Conservation (phyloP, 2,329 filamentous ascomycete genomes). For the Monosporascus ibericus region DNA sequence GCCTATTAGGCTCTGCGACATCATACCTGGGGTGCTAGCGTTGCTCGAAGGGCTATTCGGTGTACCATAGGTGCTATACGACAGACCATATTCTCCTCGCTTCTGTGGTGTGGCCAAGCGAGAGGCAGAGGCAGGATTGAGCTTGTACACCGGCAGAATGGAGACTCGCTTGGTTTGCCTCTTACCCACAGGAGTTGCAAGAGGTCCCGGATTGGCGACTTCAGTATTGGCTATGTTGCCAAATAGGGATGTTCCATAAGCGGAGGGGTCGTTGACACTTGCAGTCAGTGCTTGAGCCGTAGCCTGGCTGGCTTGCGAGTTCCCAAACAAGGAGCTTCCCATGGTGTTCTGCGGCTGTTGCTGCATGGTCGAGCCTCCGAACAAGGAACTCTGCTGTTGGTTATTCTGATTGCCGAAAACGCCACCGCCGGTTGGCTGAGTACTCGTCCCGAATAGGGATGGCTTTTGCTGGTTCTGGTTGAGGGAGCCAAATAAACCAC, state of each 20-base stretch:
- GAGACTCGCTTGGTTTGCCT: slow-evolving; percentile 70
- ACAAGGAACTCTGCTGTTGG: slow-evolving; percentile 39
- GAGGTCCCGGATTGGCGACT: slow-evolving; percentile 70
- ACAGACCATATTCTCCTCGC: slow-evolving; percentile 83
- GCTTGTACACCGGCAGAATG: slow-evolving; percentile 79
- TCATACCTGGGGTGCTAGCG: slow-evolving; percentile 61
- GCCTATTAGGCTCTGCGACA: slow-evolving; percentile 59
- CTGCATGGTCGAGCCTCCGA: slow-evolving; percentile 39
- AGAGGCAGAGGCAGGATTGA: slow-evolving; percentile 73
- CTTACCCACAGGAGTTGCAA: slow-evolving; percentile 81
- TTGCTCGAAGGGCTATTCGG: slow-evolving; percentile 64
- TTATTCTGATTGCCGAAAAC: slow-evolving; percentile 48
- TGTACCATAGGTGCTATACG: slow-evolving; percentile 85
- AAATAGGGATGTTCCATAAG: slow-evolving; percentile 87
- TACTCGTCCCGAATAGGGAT: slow-evolving; percentile 44
- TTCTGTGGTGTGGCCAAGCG: slow-evolving; percentile 80
- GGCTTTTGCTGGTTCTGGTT: slow-evolving; percentile 50
- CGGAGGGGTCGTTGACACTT: slow-evolving; percentile 75
- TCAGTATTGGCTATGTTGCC: slow-evolving; percentile 60
- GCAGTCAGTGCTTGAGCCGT: slow-evolving; percentile 66
- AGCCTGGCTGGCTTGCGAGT: slow-evolving; percentile 38
- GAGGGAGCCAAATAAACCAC: slow-evolving; percentile 43
- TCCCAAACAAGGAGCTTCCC: slow-evolving; percentile 55
- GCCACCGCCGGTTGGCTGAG: slow-evolving; percentile 38
- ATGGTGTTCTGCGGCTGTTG: slow-evolving; percentile 40